These are phyloP conservation scores for Apophysomyces sp. DNA, from an alignment of 371 early-diverging fungal genomes.

Conservation along the genomic window DNA sequence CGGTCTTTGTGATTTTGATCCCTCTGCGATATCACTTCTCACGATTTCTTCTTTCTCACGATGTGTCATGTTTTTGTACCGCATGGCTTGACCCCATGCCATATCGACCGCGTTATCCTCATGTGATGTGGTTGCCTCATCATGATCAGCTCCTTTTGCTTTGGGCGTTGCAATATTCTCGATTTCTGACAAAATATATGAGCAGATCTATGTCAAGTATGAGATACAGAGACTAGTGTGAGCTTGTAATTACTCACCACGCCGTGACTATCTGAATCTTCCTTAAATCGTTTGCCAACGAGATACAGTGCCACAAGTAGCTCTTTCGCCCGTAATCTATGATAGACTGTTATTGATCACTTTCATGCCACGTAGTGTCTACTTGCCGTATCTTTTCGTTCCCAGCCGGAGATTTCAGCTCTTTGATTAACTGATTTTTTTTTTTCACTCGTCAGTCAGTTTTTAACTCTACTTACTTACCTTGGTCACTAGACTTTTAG, in stretches of 20 bases:
- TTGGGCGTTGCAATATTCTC: conserved; percentile 6
- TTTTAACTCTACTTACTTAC: background rate
- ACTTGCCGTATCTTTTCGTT: background rate
- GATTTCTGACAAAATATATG: conserved; percentile 6
- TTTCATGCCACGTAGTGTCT: background rate
- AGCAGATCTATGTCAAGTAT: conserved; percentile 15
- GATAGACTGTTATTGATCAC: background rate
- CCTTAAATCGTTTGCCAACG: conserved; percentile 26
- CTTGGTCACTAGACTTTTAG: background rate
- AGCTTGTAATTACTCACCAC: conserved; percentile 2
- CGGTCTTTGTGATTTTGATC: background rate
- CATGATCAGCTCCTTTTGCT: background rate
- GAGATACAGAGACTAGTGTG: background rate
- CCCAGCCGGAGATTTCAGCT: background rate
- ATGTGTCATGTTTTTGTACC: conserved; percentile 35
- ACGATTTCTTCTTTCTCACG: conserved; percentile 36
- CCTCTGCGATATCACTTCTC: background rate
- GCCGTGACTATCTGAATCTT: conserved; percentile 13
- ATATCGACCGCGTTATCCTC: conserved; percentile 10
- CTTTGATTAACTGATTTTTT: background rate
- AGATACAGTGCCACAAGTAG: conserved; percentile 28
- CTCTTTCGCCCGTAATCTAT: conserved; percentile 25
- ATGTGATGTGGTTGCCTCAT: background rate
- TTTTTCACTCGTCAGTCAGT: background rate
- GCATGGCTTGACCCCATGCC: conserved; percentile 32